A percentile compares a stretch with the other conserved stretches of the same genome.
Conservation (phyloP, 2,329 filamentous ascomycete genomes). For the Fusarium torreyae region DNA sequence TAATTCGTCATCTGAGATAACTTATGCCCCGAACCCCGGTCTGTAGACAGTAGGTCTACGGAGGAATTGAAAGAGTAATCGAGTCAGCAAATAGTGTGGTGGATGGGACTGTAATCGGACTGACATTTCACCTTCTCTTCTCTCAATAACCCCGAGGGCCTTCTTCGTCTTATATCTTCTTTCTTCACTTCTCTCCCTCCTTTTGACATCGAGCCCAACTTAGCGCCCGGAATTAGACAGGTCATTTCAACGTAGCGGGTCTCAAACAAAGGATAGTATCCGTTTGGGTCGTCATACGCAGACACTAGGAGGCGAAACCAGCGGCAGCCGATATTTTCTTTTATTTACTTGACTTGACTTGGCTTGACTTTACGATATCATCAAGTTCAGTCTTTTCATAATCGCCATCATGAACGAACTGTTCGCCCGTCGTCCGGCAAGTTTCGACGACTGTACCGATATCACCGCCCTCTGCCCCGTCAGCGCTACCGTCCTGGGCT, state of each 20-base stretch:
- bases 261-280: constrained; percentile 1
- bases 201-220: neutral
- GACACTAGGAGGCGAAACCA: constrained; percentile 8
- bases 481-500: constrained; percentile 67
- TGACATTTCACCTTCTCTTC: constrained; percentile 11
- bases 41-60: neutral
- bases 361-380: neutral
- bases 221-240: constrained; percentile 12
- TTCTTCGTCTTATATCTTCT: neutral
- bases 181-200: neutral
- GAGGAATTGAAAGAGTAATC: neutral
- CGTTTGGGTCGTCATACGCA: constrained; percentile 9
- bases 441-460: constrained; percentile 51
- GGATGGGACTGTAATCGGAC: constrained; percentile 7
- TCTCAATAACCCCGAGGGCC: neutral
- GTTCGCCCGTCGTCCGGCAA: constrained; percentile 32
- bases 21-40: constrained; percentile 9
- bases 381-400: neutral
- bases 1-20: neutral
- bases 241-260: constrained; percentile 17
- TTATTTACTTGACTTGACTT: neutral
- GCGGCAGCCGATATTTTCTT: neutral
- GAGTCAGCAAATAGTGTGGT: constrained; percentile 28
- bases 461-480: constrained; percentile 66
- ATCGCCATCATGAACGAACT: constrained; percentile 30